Evolutionary conservation across 768 basidiomycete species (phyloP).

Genomic region (Thelephora ganbajun): DNA sequence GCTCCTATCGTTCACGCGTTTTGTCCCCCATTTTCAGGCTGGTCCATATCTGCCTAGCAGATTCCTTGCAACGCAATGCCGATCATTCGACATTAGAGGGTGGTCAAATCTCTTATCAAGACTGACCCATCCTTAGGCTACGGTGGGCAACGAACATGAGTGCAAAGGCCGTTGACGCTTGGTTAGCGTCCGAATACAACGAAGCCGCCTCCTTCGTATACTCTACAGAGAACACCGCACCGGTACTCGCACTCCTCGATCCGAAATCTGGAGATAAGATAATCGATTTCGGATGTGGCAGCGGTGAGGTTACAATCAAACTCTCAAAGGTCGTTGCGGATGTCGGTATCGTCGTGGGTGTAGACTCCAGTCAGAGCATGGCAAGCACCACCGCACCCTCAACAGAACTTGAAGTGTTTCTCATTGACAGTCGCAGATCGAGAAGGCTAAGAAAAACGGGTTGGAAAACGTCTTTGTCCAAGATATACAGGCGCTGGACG

Average conservation of each 20-base stretch:
- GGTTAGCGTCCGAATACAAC: conserved; percentile 50
- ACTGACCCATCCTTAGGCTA: too few species aligned
- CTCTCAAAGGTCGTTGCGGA: conserved; percentile 38
- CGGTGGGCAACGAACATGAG: too few species aligned
- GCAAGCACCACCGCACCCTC: conserved; percentile 22
- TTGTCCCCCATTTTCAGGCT: too few species aligned
- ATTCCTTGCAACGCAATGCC: too few species aligned
- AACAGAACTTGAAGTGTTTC: background rate
- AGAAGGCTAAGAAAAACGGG: conserved; percentile 33
- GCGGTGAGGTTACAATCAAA: conserved; percentile 56
- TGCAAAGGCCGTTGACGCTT: conserved; percentile 11
- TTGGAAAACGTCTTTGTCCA: conserved; percentile 31
- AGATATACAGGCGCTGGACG: conserved; percentile 33
- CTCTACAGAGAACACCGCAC: conserved; percentile 32
- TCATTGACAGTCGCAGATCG: conserved; percentile 26
- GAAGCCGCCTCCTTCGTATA: conserved; percentile 61
- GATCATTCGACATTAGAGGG: too few species aligned
- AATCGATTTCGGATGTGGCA: conserved; percentile 73
- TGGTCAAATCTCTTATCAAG: too few species aligned
- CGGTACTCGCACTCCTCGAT: conserved; percentile 48
- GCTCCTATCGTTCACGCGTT: too few species aligned
- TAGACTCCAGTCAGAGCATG: conserved; percentile 64
- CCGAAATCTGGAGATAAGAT: conserved; percentile 55
- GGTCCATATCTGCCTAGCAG: too few species aligned
- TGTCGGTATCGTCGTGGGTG: conserved; percentile 44